Evolutionary conservation across 441 rosid species (phyloP), one percentile per base, ranked within the genome.

Genomic region (Adansonia rubrostipa): DNA sequence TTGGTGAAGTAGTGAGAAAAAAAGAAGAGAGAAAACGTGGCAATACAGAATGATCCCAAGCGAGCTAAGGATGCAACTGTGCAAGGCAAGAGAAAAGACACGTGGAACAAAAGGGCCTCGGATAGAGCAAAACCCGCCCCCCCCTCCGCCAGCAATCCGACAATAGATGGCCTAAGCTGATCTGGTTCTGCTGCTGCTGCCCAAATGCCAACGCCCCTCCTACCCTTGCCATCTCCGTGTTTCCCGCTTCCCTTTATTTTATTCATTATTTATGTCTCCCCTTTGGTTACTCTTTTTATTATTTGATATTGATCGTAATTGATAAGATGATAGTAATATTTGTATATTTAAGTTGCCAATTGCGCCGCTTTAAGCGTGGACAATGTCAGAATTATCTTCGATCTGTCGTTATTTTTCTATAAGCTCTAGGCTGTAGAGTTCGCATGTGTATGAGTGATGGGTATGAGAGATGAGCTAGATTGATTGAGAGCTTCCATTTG

Each of bases 121-220:
- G 72, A 48, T 71, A 79, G 24, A 9, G 24, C 3, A 33, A 79
- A n/a, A 0, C 28, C 36, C n/a, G n/a, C 40, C 5, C 40, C 40
- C 40, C 40, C 40, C 5, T 36, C 11, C 54, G 62, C 65, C 44
- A 68, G 73, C 73, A 79, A 64, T 40, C 48, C 63, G 86, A 85
- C 85, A 79, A 63, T 73, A 48, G 44, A 76, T 79, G 71, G 71
- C 80, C 75, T 71, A 64, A 71, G 78, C 10, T 58, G 75, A 82
- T 71, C 60, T 66, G 71, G 13, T 40, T 10, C 53, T 33, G 57
- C 6, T 40, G 73, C 13, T 19, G n/a, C n/a, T 58, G 74, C 68
- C 74, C 51, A 33, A 14, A 14, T 11, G 40, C 40, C 40, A 36
- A 3, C 5, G 40, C 40, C 75, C 56, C 2, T 10, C 50, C 2